A percentile compares a stretch with the other conserved stretches of the same genome.
These are phyloP conservation scores for Symbiodinium natans DNA, from an alignment of 73 alveolate species.

Conservation along the genomic window DNA sequence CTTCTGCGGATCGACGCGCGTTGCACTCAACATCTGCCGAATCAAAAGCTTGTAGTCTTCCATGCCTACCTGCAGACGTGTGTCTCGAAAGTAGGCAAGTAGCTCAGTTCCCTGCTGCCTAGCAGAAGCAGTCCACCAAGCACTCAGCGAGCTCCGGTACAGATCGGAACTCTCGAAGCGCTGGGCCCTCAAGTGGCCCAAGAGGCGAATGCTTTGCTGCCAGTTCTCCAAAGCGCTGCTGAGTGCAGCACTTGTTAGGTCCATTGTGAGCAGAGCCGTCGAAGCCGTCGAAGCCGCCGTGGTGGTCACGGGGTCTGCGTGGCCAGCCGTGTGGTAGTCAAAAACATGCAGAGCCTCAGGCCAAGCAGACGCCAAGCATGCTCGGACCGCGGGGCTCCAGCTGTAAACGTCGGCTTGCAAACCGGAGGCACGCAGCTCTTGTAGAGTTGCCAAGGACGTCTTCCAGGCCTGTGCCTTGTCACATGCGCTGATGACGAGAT, in stretches of 20 bases:
- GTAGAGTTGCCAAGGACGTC: background rate
- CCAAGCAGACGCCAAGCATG: slow-evolving; percentile 17
- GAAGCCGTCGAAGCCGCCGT: no score
- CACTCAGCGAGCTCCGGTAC: background rate
- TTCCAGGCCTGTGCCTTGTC: slow-evolving; percentile 36
- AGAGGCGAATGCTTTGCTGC: background rate
- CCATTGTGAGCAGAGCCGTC: background rate
- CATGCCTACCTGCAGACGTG: background rate
- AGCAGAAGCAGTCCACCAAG: background rate
- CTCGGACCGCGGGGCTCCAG: background rate
- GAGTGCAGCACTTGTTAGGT: background rate
- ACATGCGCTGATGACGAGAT: slow-evolving; percentile 39
- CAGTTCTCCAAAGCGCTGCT: background rate
- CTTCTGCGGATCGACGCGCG: no score
- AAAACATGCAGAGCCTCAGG: background rate
- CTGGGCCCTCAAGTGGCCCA: background rate
- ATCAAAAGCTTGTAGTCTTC: background rate
- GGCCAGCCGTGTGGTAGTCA: background rate
- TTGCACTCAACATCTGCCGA: background rate
- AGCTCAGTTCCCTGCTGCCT: background rate
- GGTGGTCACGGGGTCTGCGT: no score
- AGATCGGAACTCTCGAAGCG: no score
- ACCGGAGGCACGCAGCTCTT: background rate
- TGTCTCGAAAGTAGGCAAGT: background rate
- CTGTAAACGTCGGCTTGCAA: background rate